A percentile compares a stretch with the other conserved stretches of the same genome.
These are phyloP conservation scores for Hysterangium stoloniferum DNA, from an alignment of 768 basidiomycete species.

Conservation along the genomic window DNA sequence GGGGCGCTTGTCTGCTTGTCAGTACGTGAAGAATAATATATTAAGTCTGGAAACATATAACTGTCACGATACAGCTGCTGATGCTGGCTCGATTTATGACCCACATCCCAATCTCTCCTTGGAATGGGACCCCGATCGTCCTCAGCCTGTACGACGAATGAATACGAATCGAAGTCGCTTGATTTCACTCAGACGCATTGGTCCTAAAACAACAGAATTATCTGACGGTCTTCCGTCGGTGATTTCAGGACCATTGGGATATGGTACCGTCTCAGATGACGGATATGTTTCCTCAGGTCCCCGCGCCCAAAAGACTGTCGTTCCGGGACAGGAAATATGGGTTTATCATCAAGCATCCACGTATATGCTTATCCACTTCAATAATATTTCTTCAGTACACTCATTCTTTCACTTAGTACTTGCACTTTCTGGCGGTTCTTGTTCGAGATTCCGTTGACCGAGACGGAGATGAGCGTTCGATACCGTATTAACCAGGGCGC, in stretches of 20 bases:
- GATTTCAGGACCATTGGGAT: neutral
- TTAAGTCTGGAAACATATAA: no score
- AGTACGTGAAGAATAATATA: constrained; percentile 42
- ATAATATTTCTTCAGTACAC: neutral
- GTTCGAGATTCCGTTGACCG: constrained; percentile 68
- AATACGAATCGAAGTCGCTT: neutral
- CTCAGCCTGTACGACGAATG: constrained; percentile 8
- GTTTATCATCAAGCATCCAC: constrained; percentile 43
- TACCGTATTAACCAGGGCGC: constrained; percentile 83
- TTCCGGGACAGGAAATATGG: constrained; percentile 63
- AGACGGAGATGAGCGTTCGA: constrained; percentile 63
- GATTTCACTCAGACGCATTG: neutral
- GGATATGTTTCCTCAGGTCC: constrained; percentile 9
- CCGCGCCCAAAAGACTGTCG: constrained; percentile 31
- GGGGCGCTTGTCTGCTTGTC: constrained; percentile 83
- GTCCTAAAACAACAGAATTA: neutral
- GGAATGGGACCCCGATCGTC: constrained; percentile 60
- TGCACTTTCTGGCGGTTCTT: constrained; percentile 94
- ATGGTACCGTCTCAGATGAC: neutral
- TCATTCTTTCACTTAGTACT: constrained; percentile 46
- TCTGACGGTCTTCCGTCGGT: neutral
- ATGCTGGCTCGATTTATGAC: constrained; percentile 71
- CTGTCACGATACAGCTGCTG: constrained; percentile 62
- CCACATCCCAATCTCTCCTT: constrained; percentile 64
- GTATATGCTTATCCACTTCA: constrained; percentile 36